A percentile compares a stretch with the other conserved stretches of the same genome.
These are phyloP conservation scores for Zygosaccharomyces lentus DNA, from an alignment of 805 yeast genomes.

Conservation along the genomic window DNA sequence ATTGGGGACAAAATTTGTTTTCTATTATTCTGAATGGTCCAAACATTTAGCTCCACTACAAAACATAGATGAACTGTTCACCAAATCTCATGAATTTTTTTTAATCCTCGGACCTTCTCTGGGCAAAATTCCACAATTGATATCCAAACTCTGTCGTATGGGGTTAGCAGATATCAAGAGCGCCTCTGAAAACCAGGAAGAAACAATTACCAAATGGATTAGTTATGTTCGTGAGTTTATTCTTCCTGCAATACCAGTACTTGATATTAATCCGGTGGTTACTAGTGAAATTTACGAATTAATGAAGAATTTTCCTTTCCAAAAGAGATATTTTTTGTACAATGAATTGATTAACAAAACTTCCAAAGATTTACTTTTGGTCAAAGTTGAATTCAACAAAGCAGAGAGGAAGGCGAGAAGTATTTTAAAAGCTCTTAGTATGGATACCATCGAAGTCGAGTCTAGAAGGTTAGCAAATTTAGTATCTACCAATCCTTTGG, in stretches of 20 bases:
- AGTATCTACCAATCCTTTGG: slow-evolving; percentile 71
- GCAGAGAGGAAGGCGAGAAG: slow-evolving; percentile 79
- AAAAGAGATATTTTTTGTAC: slow-evolving; percentile 68
- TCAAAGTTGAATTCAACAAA: slow-evolving; percentile 55
- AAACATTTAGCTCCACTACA: slow-evolving; percentile 37
- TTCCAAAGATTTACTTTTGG: slow-evolving; percentile 50
- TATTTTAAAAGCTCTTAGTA: slow-evolving; percentile 73
- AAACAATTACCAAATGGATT: slow-evolving; percentile 44
- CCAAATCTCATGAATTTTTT: slow-evolving; percentile 47
- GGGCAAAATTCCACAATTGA: slow-evolving; percentile 44
- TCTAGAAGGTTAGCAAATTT: slow-evolving; percentile 71
- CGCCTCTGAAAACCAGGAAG: slow-evolving; percentile 10
- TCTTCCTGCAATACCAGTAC: slow-evolving; percentile 54
- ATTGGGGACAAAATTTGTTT: slow-evolving; percentile 21
- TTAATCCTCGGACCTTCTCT: slow-evolving; percentile 53
- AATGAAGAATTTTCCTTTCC: slow-evolving; percentile 50
- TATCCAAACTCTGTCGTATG: slow-evolving; percentile 61
- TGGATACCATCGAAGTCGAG: slow-evolving; percentile 68
- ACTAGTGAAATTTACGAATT: slow-evolving; percentile 57
- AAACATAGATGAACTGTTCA: slow-evolving; percentile 43
- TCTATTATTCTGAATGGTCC: slow-evolving; percentile 51
- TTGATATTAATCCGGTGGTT: slow-evolving; percentile 54
- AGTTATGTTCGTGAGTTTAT: slow-evolving; percentile 60
- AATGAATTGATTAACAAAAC: slow-evolving; percentile 66
- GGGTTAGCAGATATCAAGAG: slow-evolving; percentile 39